Evolutionary conservation across 1,284 basidiomycete species (phyloP).

Genomic region (Coniophora puteana): DNA sequence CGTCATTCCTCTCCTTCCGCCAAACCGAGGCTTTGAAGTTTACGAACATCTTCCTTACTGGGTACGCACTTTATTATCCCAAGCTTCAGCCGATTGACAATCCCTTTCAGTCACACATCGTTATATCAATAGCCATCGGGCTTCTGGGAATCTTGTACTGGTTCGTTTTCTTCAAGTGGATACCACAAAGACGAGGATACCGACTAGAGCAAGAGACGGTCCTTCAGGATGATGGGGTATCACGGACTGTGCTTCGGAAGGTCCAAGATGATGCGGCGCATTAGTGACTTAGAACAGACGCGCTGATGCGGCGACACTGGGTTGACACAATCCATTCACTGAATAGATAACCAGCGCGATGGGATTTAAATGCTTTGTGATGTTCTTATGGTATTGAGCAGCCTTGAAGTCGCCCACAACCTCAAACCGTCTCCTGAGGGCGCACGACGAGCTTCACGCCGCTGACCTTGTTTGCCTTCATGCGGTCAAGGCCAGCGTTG

Average conservation of each 20-base stretch:
- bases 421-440: too few relatives aligned
- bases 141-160: slow-evolving; percentile 55
- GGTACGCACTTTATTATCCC: slow-evolving; percentile 44
- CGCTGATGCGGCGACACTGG: too few relatives aligned
- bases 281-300: too few relatives aligned
- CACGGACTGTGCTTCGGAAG: slow-evolving; percentile 39
- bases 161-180: slow-evolving; percentile 52
- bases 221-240: slow-evolving; percentile 49
- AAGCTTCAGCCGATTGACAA: too few relatives aligned
- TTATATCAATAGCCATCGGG: slow-evolving; percentile 47
- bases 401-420: too few relatives aligned
- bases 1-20: slow-evolving; percentile 57
- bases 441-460: background rate
- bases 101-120: slow-evolving; percentile 46
- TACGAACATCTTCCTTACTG: slow-evolving; percentile 64
- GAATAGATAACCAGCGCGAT: too few relatives aligned
- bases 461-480: background rate
- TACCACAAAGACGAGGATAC: slow-evolving; percentile 51
- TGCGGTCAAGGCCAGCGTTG: background rate
- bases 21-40: slow-evolving; percentile 41
- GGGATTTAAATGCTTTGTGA: too few relatives aligned
- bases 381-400: too few relatives aligned
- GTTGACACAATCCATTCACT: too few relatives aligned
- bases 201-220: slow-evolving; percentile 44
- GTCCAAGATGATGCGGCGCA: slow-evolving; percentile 9